These are phyloP conservation scores for Paecilomyces fulvus DNA, from an alignment of 2,329 filamentous ascomycete species.

Conservation along the genomic window DNA sequence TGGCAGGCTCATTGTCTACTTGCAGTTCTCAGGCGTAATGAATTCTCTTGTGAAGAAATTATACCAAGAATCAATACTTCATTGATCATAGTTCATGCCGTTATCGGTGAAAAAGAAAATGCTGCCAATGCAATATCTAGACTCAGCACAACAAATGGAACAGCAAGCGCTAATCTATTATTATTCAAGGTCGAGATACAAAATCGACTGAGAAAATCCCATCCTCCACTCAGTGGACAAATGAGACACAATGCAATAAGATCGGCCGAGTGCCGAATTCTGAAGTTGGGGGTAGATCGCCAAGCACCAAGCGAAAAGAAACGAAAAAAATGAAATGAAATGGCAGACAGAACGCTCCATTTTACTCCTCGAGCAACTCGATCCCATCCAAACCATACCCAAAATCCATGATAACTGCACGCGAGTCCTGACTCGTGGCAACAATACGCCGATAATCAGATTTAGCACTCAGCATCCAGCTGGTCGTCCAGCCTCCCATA, in stretches of 20 bases:
- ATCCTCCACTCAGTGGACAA: conserved; percentile 23
- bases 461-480: conserved; percentile 95
- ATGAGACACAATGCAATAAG: conserved; percentile 16
- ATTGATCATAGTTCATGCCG: not conserved
- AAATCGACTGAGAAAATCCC: conserved; percentile 20
- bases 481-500: conserved; percentile 90
- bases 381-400: conserved; percentile 51
- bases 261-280: not conserved
- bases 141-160: conserved; percentile 18
- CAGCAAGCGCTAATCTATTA: conserved; percentile 1
- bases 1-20: not conserved
- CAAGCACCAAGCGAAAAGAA: conserved; percentile 15
- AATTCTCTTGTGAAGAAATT: not conserved
- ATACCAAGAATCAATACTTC: not conserved
- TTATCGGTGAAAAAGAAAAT: not conserved
- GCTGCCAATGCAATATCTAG: conserved; percentile 60
- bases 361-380: conserved; percentile 41
- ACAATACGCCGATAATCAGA: conserved; percentile 92
- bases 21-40: not conserved
- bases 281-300: not conserved
- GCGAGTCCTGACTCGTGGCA: conserved; percentile 86
- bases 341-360: conserved; percentile 3
- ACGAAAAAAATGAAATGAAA: conserved; percentile 4
- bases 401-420: conserved; percentile 92
- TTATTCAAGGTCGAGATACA: conserved; percentile 1